Base-by-base conservation (phyloP, 1,139 yeast genomes). In the Candida glucosophila region DNA sequence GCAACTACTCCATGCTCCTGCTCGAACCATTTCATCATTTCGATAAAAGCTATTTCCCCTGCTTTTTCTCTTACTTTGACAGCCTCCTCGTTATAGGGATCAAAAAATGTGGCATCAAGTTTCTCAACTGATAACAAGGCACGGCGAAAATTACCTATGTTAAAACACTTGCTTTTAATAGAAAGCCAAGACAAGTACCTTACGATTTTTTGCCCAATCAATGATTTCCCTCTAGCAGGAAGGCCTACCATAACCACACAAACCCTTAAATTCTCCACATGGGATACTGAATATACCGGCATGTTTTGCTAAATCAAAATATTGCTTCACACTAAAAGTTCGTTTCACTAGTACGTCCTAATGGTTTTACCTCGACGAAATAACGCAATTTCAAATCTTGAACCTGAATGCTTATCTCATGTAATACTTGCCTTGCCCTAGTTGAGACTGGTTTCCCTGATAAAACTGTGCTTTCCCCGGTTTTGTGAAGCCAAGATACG, bases 131-230 rank as follows among this genome's bases (percentile, higher is more conserved):
- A 47, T 2, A 72, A 63, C 17, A 62, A 34, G 34, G 67, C 59
- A 31, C 95, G 73, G 36, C 96, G 70, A 48, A 83, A 86, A 22
- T 68, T 67, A 10, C 97, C 96, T 12, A 88, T 95, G 44, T 86
- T 86, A 58, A 90, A 90, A 32, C 90, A 80, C 46, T 77, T 77
- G 21, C 95, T 85, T 33, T 73, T 74, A 31, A 90, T 81, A 3
- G 94, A 81, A 22, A 88, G 66, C 98, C 98, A 90, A 23, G 86
- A 76, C 30, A 90, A 65, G 47, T 88, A 90, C 27, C 97, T 69
- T 20, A 88, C 95, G 29, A 90, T 72, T 43, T 79, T 79, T 41
- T 78, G 86, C 6, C 88, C 82, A 39, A 80, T 80, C 48, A 79
- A 64, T n/a, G 83, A 74, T 48, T 79, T 79, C 14, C 90, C 90